Evolutionary conservation across 2,329 filamentous ascomycete genomes (phyloP).

Genomic region (Pestalotiopsis sp.): DNA sequence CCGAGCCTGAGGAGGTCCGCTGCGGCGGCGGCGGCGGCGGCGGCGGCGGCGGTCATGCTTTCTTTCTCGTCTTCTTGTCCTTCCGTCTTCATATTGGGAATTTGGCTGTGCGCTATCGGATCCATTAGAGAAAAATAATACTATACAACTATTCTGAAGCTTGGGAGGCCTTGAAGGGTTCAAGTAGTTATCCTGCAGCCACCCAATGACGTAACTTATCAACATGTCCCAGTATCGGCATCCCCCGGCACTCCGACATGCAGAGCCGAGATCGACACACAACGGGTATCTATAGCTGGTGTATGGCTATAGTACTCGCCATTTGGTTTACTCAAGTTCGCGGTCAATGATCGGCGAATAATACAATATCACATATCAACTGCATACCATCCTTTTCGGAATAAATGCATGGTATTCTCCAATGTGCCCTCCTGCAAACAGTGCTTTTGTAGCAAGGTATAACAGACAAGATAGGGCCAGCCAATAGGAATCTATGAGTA

Average conservation of each 20-base stretch:
- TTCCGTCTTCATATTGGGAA: neutral
- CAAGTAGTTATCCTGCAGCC: no score
- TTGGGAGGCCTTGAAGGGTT: no score
- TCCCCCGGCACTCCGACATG: neutral
- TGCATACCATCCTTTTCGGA: no score
- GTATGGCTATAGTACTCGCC: neutral
- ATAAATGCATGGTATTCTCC: neutral
- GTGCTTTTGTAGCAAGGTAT: neutral
- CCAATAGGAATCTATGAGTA: neutral
- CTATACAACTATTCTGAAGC: no score
- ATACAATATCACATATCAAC: neutral
- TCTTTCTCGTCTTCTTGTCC: neutral
- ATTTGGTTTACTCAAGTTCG: neutral
- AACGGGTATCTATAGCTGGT: no score
- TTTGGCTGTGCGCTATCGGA: neutral
- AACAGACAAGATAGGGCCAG: neutral
- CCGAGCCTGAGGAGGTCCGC: conserved; percentile 25
- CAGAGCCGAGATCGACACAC: neutral
- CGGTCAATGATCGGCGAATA: neutral
- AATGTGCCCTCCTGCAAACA: neutral
- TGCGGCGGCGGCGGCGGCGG: neutral
- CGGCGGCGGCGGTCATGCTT: conserved; percentile 15
- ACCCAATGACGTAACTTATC: neutral
- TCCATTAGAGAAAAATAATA: neutral
- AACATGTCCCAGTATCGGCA: neutral